Evolutionary conservation across 352 stramenopile species (phyloP).

Genomic region (Aphanomyces stellatus): DNA sequence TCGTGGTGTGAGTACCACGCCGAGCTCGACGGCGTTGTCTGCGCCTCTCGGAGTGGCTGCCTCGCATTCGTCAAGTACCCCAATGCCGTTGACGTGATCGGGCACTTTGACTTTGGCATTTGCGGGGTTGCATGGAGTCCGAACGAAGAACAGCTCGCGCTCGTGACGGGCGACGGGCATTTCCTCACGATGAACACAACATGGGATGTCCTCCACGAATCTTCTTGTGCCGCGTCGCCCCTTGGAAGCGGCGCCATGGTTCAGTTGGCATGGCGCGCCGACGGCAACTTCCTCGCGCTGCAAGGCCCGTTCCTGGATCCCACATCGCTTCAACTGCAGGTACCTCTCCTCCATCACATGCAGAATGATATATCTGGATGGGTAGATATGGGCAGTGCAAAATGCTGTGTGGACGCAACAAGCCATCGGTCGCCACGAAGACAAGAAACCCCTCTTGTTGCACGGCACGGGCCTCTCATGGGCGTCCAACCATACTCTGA

Average conservation of each 20-base stretch:
- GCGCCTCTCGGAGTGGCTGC: constrained; percentile 34
- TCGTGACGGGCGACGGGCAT: constrained; percentile 47
- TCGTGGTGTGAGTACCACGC: constrained; percentile 52
- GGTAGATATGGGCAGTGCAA: constrained; percentile 7
- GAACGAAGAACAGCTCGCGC: constrained; percentile 58
- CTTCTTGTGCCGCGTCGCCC: constrained; percentile 32
- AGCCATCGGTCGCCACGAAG: constrained; percentile 55
- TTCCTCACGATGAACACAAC: constrained; percentile 69
- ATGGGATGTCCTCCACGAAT: constrained; percentile 72
- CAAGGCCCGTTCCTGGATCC: constrained; percentile 32
- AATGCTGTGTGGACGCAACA: constrained; percentile 44
- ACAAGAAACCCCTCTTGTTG: constrained; percentile 41
- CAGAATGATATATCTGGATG: neutral
- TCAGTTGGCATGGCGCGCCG: constrained; percentile 58
- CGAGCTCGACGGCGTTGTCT: constrained; percentile 52
- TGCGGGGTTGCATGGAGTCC: constrained; percentile 51
- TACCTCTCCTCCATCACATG: neutral
- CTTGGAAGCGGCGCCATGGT: constrained; percentile 22
- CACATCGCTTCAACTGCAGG: neutral
- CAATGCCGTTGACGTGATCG: constrained; percentile 56
- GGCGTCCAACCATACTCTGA: constrained; percentile 64
- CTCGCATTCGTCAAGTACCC: constrained; percentile 49
- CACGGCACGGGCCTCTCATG: constrained; percentile 47
- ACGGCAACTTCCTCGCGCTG: constrained; percentile 53
- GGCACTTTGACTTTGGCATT: constrained; percentile 51